These are phyloP conservation scores for Crassisporium funariophilum DNA, from an alignment of 768 basidiomycete species.

Conservation along the genomic window DNA sequence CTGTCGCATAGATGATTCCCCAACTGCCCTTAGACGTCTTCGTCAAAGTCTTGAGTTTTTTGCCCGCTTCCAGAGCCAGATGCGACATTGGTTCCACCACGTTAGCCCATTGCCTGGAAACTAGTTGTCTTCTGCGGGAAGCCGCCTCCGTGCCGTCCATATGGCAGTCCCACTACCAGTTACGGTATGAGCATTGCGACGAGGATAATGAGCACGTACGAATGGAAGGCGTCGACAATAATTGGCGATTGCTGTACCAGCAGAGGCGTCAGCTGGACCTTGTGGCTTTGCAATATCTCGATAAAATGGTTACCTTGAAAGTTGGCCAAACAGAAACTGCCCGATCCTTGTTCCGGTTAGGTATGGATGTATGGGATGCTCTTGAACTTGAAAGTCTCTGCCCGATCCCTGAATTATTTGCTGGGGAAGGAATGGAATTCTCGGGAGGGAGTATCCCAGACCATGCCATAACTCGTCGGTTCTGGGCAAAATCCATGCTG, in stretches of 20 bases:
- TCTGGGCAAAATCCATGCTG: conserved; percentile 51
- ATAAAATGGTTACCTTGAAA: conserved; percentile 39
- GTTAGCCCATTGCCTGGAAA: conserved; percentile 41
- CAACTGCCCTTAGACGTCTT: conserved; percentile 33
- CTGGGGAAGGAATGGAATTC: conserved; percentile 4
- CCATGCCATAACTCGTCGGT: conserved; percentile 33
- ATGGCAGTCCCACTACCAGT: conserved; percentile 57
- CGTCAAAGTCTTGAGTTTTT: conserved; percentile 23
- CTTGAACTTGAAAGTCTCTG: conserved; percentile 42
- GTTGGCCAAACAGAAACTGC: conserved; percentile 42
- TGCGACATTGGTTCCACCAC: conserved; percentile 28
- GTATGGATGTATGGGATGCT: conserved; percentile 59
- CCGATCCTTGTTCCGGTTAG: conserved; percentile 38
- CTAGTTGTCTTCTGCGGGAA: conserved; percentile 41
- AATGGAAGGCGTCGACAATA: conserved; percentile 23
- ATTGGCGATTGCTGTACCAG: conserved; percentile 52
- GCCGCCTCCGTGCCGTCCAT: conserved; percentile 43
- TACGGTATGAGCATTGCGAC: conserved; percentile 47
- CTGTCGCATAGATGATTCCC: conserved; percentile 5
- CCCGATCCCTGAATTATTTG: conserved; percentile 32
- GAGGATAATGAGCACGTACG: conserved; percentile 38
- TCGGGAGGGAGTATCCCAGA: conserved; percentile 2
- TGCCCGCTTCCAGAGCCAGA: conserved; percentile 21
- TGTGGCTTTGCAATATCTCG: conserved; percentile 40
- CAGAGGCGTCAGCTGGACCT: conserved; percentile 47